phyloP scores from a whole-genome alignment of 2,329 filamentous ascomycete genomes.

The Calonectria ilicicola region DNA sequence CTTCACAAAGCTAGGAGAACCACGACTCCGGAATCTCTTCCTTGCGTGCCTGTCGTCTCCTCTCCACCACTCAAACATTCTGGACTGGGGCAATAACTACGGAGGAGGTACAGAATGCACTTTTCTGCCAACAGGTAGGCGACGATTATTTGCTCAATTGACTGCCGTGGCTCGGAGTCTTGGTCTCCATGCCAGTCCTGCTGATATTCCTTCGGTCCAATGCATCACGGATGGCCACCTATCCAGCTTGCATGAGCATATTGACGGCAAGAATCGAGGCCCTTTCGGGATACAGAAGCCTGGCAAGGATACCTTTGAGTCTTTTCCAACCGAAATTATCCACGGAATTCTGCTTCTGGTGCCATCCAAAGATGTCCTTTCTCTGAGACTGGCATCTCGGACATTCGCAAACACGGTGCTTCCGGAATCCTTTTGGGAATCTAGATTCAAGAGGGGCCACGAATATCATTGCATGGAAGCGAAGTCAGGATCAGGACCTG shows the following conservation, averaged over 20 bases:
- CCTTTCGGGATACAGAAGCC: background rate
- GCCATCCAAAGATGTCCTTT: conserved; percentile 8
- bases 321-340: conserved; percentile 17
- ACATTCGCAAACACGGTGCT: conserved; percentile 6
- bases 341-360: conserved; percentile 2
- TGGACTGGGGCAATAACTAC: conserved; percentile 31
- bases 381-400: conserved; percentile 11
- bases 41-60: conserved; percentile 25
- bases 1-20: background rate
- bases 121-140: background rate
- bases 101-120: conserved; percentile 10
- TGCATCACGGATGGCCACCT: background rate
- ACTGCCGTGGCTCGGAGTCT: background rate
- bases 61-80: background rate
- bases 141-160: background rate
- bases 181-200: background rate
- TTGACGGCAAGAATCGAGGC: background rate
- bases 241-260: background rate
- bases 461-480: conserved; percentile 22
- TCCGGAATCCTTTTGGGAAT: conserved; percentile 28
- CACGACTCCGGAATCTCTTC: background rate
- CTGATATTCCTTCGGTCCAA: background rate
- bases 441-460: conserved; percentile 1
- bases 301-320: conserved; percentile 10
- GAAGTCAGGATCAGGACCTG: background rate